Percentiles rank a stretch among this genome's conserved stretches.
phyloP scores from a whole-genome alignment of 192 early-diverging fungal genomes.

The Podila clonocystis region DNA sequence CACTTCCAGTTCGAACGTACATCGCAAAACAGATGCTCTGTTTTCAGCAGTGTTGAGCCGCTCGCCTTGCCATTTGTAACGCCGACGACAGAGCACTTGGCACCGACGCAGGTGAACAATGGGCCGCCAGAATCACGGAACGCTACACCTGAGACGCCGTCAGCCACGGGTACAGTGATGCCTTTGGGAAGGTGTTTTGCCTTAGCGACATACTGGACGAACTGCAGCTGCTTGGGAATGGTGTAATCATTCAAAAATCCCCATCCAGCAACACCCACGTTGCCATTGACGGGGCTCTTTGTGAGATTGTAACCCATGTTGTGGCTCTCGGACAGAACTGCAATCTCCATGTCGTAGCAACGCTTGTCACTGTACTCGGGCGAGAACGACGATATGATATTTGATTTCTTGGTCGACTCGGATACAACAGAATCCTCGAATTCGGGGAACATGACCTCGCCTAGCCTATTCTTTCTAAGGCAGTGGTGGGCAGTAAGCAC shows the following conservation, averaged over 20 bases:
- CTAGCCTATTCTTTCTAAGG: background rate
- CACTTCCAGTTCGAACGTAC: slow-evolving; percentile 12
- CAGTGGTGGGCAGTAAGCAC: slow-evolving; percentile 17
- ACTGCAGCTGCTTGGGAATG: slow-evolving; percentile 12
- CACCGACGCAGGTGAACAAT: slow-evolving; percentile 3
- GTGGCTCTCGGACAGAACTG: slow-evolving; percentile 4
- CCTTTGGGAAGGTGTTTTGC: background rate
- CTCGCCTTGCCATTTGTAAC: slow-evolving; percentile 8
- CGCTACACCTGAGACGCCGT: slow-evolving; percentile 5
- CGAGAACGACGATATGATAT: background rate
- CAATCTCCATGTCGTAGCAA: slow-evolving; percentile 23
- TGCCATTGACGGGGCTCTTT: background rate
- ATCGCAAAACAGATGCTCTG: slow-evolving; percentile 5
- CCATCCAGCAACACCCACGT: slow-evolving; percentile 5
- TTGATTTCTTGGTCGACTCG: slow-evolving; percentile 5
- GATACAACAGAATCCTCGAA: slow-evolving; percentile 1
- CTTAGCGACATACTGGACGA: slow-evolving; percentile 9
- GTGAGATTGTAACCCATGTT: slow-evolving; percentile 14
- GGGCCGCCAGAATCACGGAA: slow-evolving; percentile 23
- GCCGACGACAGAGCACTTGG: background rate
- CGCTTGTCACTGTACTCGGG: slow-evolving; percentile 7
- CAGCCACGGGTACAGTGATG: slow-evolving; percentile 9
- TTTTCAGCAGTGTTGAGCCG: slow-evolving; percentile 13
- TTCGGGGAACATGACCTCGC: slow-evolving; percentile 13
- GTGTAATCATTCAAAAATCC: slow-evolving; percentile 12